These are phyloP conservation scores for Verticillium longisporum DNA, from an alignment of 2,329 filamentous ascomycete species.

Conservation along the genomic window DNA sequence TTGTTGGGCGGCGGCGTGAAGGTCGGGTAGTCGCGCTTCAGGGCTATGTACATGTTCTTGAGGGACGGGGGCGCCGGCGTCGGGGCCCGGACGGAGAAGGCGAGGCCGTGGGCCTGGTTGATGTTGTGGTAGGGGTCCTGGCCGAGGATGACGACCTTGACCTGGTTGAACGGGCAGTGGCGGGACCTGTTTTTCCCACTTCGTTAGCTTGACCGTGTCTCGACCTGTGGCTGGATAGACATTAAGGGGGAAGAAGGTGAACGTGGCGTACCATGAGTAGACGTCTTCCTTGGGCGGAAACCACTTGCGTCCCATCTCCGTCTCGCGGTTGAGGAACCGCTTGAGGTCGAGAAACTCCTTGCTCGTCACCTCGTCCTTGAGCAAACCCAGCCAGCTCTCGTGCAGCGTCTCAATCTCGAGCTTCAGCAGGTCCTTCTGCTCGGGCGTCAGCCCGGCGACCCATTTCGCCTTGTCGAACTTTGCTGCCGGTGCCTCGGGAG, in stretches of 20 bases:
- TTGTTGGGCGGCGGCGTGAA: conserved; percentile 71
- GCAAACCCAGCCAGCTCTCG: conserved; percentile 80
- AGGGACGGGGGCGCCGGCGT: conserved; percentile 85
- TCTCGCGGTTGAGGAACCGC: conserved; percentile 75
- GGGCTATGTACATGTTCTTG: conserved; percentile 84
- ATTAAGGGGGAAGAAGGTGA: neutral
- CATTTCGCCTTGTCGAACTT: conserved; percentile 89
- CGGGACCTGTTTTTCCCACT: conserved; percentile 62
- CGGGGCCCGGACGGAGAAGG: conserved; percentile 88
- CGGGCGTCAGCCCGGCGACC: conserved; percentile 69
- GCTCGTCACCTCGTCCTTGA: conserved; percentile 78
- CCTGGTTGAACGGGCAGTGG: conserved; percentile 78
- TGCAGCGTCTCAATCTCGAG: conserved; percentile 90
- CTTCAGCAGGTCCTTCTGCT: conserved; percentile 75
- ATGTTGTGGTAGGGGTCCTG: conserved; percentile 96
- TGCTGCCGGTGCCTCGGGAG: conserved; percentile 22
- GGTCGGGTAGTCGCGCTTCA: conserved; percentile 80
- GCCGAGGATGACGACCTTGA: conserved; percentile 89
- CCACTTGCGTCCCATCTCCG: conserved; percentile 64
- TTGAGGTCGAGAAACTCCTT: conserved; percentile 84
- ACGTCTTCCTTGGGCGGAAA: conserved; percentile 86
- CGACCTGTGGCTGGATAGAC: too few species aligned
- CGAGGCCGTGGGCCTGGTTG: conserved; percentile 93
- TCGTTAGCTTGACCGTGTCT: too few species aligned
- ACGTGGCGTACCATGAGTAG: conserved; percentile 73